phyloP scores from a whole-genome alignment of 345 rosid species.

The Linum trigynum region DNA sequence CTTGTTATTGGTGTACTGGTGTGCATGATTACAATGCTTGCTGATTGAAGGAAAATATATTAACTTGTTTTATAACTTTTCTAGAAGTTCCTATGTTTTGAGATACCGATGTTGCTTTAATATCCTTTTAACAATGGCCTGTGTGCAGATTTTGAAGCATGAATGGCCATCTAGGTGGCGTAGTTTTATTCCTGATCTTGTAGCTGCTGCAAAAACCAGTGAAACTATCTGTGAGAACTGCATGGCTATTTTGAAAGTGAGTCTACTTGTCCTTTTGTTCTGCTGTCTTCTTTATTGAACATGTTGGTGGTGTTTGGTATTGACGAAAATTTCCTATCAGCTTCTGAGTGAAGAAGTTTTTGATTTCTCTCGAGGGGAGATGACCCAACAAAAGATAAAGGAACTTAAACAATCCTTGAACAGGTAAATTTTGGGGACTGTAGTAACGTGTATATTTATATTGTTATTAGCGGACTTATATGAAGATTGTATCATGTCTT shows the following conservation, averaged over 20 bases:
- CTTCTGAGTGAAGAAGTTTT: conserved; percentile 98
- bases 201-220: conserved; percentile 96
- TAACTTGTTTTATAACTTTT: no score
- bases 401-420: conserved; percentile 93
- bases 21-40: background rate
- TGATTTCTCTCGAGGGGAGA: conserved; percentile 97
- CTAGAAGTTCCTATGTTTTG: no score
- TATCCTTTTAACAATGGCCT: no score
- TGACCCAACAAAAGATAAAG: conserved; percentile 94
- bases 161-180: conserved; percentile 99
- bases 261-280: conserved; percentile 5
- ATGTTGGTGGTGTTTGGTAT: conserved; percentile 1
- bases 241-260: conserved; percentile 90
- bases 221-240: conserved; percentile 99
- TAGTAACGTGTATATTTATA: background rate
- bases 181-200: conserved; percentile 97
- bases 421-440: conserved; percentile 33
- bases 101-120: background rate
- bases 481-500: background rate
- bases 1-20: background rate
- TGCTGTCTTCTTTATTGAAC: conserved; percentile 2
- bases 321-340: conserved; percentile 26
- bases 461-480: background rate
- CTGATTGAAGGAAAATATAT: no score
- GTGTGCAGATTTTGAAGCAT: conserved; percentile 79